A percentile compares a stretch with the other conserved stretches of the same genome.
Evolutionary conservation across 257 asterid genomes (phyloP).

Genomic region (Solanum microdontum): DNA sequence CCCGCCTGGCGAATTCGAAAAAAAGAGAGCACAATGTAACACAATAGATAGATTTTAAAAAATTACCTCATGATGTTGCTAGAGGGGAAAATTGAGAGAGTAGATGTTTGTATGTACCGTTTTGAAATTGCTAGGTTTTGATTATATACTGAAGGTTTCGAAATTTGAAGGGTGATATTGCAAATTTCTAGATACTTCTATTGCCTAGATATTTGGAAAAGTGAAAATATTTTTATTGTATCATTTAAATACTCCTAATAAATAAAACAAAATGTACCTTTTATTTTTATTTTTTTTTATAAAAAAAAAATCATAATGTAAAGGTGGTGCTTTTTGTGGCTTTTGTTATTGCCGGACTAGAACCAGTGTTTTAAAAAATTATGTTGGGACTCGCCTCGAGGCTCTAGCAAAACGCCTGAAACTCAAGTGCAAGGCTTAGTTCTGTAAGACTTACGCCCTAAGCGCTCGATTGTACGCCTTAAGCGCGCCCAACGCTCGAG

Average conservation of each 20-base stretch:
- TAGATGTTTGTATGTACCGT: neutral
- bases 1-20: too few species aligned
- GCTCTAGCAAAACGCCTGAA: too few species aligned
- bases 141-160: neutral
- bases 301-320: too few species aligned
- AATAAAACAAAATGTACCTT: neutral
- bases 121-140: neutral
- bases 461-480: rapidly evolving
- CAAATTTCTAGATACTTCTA: conserved; percentile 31
- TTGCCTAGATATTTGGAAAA: neutral
- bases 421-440: neutral
- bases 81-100: neutral
- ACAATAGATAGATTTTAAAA: neutral
- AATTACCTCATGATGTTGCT: neutral
- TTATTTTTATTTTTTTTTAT: too few species aligned
- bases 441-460: neutral
- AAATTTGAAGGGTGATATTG: neutral
- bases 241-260: too few species aligned
- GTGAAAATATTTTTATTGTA: neutral
- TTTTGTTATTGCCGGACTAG: neutral
- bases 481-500: neutral
- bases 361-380: too few species aligned
- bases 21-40: neutral
- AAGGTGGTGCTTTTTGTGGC: neutral
- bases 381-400: rapidly evolving